Conservation (phyloP, 441 rosid genomes). For the Omphalea diandra region DNA sequence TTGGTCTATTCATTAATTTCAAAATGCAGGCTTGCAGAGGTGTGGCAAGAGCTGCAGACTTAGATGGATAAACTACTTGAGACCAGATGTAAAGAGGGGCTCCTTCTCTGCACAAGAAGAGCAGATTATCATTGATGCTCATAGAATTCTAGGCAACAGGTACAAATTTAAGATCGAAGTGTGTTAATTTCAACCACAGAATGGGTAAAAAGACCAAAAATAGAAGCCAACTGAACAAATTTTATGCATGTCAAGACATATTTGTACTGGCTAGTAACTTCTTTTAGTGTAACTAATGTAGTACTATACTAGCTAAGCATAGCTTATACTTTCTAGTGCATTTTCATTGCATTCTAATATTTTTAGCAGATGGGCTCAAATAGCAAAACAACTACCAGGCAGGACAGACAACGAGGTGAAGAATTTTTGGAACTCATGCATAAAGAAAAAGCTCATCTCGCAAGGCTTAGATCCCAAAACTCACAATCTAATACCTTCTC, state of each 20-base stretch:
- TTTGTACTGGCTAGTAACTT: no score
- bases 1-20: neutral
- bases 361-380: constrained; percentile 63
- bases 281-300: no score
- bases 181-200: neutral
- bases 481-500: constrained; percentile 57
- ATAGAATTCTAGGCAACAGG: constrained; percentile 75
- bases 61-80: constrained; percentile 72
- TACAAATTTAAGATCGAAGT: no score
- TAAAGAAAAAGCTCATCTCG: constrained; percentile 62
- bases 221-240: no score
- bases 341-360: neutral
- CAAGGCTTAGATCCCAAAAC: constrained; percentile 71
- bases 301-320: no score
- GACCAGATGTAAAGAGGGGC: constrained; percentile 68
- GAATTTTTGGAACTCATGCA: constrained; percentile 75
- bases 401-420: constrained; percentile 78
- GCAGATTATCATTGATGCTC: constrained; percentile 61
- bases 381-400: constrained; percentile 73
- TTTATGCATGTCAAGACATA: no score
- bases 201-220: neutral
- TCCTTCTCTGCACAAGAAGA: constrained; percentile 59
- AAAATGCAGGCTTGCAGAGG: constrained; percentile 54
- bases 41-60: constrained; percentile 78
- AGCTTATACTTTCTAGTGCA: neutral